Evolutionary conservation across 176 grass and related monocot genomes (phyloP).

Genomic region (Oryza punctata): DNA sequence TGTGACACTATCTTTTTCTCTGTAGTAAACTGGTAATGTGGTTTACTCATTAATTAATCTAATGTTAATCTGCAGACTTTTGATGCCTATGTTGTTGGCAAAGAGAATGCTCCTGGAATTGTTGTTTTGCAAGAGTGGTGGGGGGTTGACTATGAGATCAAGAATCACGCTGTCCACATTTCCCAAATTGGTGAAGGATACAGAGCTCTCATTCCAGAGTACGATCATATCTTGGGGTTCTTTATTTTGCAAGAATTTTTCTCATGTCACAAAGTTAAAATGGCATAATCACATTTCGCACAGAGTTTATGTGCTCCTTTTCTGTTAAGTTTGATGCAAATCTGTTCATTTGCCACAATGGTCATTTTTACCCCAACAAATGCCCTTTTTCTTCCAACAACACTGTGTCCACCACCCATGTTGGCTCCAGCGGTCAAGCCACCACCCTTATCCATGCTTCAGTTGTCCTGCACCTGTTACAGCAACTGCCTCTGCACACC

Average conservation of each 20-base stretch:
- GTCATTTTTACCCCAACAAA: too few species aligned
- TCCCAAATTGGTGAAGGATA: constrained; percentile 87
- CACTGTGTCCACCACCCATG: too few species aligned
- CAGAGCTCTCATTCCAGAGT: constrained; percentile 95
- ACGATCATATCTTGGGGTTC: constrained; percentile 26
- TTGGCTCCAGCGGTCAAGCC: too few species aligned
- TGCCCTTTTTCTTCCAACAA: too few species aligned
- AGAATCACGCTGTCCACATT: constrained; percentile 89
- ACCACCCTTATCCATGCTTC: too few species aligned
- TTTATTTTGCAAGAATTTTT: background rate
- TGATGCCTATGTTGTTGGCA: constrained; percentile 87
- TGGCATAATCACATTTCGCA: background rate
- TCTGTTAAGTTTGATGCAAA: background rate
- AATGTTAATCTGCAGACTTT: constrained; percentile 60
- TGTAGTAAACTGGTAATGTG: background rate
- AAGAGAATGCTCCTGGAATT: constrained; percentile 93
- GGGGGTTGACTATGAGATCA: constrained; percentile 96
- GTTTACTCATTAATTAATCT: background rate
- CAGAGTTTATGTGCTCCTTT: background rate
- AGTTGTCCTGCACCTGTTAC: too few species aligned
- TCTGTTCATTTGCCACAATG: background rate
- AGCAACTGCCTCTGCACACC: too few species aligned
- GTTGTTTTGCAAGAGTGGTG: constrained; percentile 98
- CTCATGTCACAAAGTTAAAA: background rate
- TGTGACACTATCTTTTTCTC: constrained; percentile 2